These are phyloP conservation scores for Neonectria coccinea DNA, from an alignment of 2,329 filamentous ascomycete species.

Conservation along the genomic window DNA sequence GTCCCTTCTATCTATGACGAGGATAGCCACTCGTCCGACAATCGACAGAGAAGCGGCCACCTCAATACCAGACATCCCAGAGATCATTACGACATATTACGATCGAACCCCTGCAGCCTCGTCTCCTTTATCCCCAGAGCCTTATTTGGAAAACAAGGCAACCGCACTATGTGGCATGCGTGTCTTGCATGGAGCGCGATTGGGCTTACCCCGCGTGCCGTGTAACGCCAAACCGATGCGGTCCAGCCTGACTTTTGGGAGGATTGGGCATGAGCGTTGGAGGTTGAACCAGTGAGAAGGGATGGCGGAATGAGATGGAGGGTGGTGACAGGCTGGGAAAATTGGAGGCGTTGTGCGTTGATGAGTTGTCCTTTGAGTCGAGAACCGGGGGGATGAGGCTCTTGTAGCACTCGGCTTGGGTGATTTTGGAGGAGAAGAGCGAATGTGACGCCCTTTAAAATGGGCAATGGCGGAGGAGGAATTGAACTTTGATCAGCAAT, in stretches of 20 bases:
- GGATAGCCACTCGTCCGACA: slow-evolving; percentile 36
- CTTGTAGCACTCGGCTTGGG: slow-evolving; percentile 32
- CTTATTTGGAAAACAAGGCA: slow-evolving; percentile 30
- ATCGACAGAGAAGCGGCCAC: slow-evolving; percentile 28
- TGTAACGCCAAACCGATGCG: slow-evolving; percentile 34
- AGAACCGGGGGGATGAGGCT: slow-evolving; percentile 41
- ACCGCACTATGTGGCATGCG: slow-evolving; percentile 26
- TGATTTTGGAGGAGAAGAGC: slow-evolving; percentile 3
- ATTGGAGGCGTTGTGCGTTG: slow-evolving; percentile 40
- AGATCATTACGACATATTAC: slow-evolving; percentile 7
- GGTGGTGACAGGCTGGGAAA: slow-evolving; percentile 23
- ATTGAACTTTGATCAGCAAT: slow-evolving; percentile 27
- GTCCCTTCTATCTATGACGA: slow-evolving; percentile 10
- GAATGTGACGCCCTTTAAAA: slow-evolving; percentile 39
- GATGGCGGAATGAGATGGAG: slow-evolving; percentile 29
- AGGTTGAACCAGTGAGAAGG: slow-evolving; percentile 29
- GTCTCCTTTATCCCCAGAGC: slow-evolving; percentile 9
- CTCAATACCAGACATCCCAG: slow-evolving; percentile 16
- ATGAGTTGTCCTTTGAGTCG: slow-evolving; percentile 44
- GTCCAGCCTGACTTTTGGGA: slow-evolving; percentile 39
- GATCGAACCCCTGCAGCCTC: slow-evolving; percentile 15
- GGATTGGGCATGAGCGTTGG: slow-evolving; percentile 33
- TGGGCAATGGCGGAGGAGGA: slow-evolving; percentile 33
- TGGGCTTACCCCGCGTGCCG: slow-evolving; percentile 46
- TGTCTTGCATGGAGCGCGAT: slow-evolving; percentile 24